A percentile compares a stretch with the other conserved stretches of the same genome.
These are phyloP conservation scores for Hypoxylon crocopeplum DNA, from an alignment of 495 filamentous ascomycete genomes.

Conservation along the genomic window DNA sequence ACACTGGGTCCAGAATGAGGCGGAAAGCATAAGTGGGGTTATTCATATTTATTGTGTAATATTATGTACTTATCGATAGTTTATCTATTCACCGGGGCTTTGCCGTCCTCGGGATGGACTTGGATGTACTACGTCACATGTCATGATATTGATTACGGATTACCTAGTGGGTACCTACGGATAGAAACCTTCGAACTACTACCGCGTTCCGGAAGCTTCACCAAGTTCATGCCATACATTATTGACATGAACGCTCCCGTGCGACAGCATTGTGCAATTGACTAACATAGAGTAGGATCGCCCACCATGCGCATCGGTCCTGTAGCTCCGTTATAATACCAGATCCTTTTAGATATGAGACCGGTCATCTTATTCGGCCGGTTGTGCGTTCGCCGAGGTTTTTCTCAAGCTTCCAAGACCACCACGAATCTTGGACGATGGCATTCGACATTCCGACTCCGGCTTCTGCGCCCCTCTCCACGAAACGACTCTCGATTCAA, in stretches of 20 bases:
- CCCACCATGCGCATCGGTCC: conserved; percentile 26
- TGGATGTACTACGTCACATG: conserved; percentile 31
- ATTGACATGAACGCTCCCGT: conserved; percentile 5
- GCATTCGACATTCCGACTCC: conserved; percentile 25
- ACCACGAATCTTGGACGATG: conserved; percentile 21
- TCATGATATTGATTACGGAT: too few species aligned
- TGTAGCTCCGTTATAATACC: conserved; percentile 6
- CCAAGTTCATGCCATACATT: neutral
- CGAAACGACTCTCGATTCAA: conserved; percentile 1
- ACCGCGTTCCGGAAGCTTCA: neutral
- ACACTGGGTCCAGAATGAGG: too few species aligned
- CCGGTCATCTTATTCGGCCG: conserved; percentile 34
- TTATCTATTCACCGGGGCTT: too few species aligned
- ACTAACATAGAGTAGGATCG: neutral
- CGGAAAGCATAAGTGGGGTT: too few species aligned
- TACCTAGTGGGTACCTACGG: too few species aligned
- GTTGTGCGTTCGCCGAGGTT: conserved; percentile 35
- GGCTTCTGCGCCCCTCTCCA: neutral
- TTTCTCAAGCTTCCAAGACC: conserved; percentile 19
- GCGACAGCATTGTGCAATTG: neutral
- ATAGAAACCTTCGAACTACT: too few species aligned
- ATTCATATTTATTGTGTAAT: too few species aligned
- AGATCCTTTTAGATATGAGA: conserved; percentile 35
- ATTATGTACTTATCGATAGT: too few species aligned
- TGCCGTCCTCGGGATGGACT: neutral